Base-by-base conservation (phyloP, 1,284 basidiomycete genomes). In the Ustilago vetiveriae region DNA sequence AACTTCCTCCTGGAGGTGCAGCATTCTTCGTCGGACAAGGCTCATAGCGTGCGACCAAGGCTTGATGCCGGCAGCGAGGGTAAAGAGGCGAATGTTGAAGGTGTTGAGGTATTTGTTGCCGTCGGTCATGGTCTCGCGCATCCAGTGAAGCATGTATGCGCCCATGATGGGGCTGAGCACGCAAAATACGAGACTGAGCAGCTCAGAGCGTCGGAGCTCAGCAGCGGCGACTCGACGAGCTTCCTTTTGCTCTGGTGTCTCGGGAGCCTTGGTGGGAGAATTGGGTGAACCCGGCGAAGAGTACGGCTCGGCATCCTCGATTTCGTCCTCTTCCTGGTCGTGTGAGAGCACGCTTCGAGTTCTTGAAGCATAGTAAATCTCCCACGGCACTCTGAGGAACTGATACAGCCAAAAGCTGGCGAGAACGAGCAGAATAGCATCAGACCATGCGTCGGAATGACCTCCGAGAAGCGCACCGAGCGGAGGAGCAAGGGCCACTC, bases 381-480 rank as follows among this genome's bases (percentile, higher is more conserved):
- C 64, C 64, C 64, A 72, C n/a, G 69, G 69, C 10, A 73, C 63
- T 1, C 70, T 60, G 23, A 78, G 56, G 40, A 75, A 76, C 32
- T 78, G 76, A 42, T 75, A 78, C 19, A 78, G 69, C 75, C 82
- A 83, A 58, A 82, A 83, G 54, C 71, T 72, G 29, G 80, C 73
- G 17, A 83, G 72, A 17, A 82, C 52, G 60, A 83, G 76, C 39
- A 83, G 68, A 44, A 83, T 78, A 13, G 76, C 81, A 50, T 83
- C 82, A 26, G 74, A 75, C 83, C 83, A 83, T 30, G 77, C 75
- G 62, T 82, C 81, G 9, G 82, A 81, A 24, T 77, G 67, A n/a
- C 82, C 77, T 30, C 77, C 77, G 16, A 79, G 43, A 4, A 79
- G 45, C 2, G 75, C 65, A 8, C 70, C 69, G 4, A 77, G 42